Conservation (phyloP, 129 eudicot species). For the Centrapalus pauciflorus region DNA sequence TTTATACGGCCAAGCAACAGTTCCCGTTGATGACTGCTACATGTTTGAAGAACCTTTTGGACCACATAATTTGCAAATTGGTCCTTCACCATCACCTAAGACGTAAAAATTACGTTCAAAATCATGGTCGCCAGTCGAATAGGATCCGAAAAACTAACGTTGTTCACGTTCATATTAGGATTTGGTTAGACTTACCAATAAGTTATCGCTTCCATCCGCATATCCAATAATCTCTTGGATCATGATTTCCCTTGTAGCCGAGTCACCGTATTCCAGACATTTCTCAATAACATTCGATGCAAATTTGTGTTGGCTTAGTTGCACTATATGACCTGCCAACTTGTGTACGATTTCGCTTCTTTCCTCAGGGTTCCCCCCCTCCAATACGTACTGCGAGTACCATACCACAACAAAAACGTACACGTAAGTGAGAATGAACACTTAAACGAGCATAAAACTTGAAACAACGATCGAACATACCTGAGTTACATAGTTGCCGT, state of each 20-base stretch:
- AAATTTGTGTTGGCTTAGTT: conserved; percentile 65
- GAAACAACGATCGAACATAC: conserved; percentile 21
- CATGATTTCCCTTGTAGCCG: conserved; percentile 37
- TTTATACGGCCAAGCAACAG: conserved; percentile 49
- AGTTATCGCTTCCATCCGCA: conserved; percentile 53
- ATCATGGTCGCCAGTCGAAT: background rate
- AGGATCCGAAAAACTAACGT: background rate
- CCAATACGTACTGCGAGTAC: conserved; percentile 50
- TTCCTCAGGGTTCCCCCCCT: conserved; percentile 48
- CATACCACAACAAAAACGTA: conserved; percentile 11
- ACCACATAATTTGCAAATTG: conserved; percentile 83
- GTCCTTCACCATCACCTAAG: conserved; percentile 76
- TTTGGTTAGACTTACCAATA: conserved; percentile 42
- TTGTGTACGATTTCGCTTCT: conserved; percentile 43
- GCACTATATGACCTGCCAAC: conserved; percentile 42
- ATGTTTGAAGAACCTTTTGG: conserved; percentile 64
- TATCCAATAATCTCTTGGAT: conserved; percentile 52
- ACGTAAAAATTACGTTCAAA: conserved; percentile 4
- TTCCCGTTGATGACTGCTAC: conserved; percentile 43
- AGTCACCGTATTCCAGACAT: conserved; percentile 56
- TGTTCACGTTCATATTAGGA: background rate
- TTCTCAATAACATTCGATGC: conserved; percentile 66
- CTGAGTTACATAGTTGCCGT: conserved; percentile 71
- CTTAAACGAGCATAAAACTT: background rate
- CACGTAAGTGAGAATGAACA: background rate